These are phyloP conservation scores for Phytophthora pluvialis DNA, from an alignment of 352 stramenopile species.

Conservation along the genomic window DNA sequence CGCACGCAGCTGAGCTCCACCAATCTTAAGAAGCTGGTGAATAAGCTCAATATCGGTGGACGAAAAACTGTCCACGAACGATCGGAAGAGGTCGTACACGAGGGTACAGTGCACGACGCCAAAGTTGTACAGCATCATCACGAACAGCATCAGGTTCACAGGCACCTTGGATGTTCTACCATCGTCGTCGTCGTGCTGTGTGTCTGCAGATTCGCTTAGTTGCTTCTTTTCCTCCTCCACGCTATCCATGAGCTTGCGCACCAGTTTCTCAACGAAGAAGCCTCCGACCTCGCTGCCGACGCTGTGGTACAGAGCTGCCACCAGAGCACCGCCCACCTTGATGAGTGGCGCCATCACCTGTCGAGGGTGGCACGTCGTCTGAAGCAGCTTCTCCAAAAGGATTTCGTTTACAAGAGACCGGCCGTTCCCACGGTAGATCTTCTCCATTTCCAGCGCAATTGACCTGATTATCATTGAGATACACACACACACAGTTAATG, in stretches of 20 bases:
- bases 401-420: constrained; percentile 80
- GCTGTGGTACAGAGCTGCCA: constrained; percentile 79
- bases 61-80: constrained; percentile 79
- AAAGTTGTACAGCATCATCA: constrained; percentile 92
- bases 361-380: constrained; percentile 64
- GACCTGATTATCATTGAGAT: constrained; percentile 39
- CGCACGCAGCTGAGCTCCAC: constrained; percentile 80
- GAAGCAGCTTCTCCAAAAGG: constrained; percentile 72
- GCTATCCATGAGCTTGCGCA: constrained; percentile 60
- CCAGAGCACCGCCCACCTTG: constrained; percentile 70
- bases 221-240: constrained; percentile 46
- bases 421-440: constrained; percentile 74
- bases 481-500: constrained; percentile 10
- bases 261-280: constrained; percentile 84
- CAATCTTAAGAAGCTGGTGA: constrained; percentile 83
- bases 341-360: constrained; percentile 85
- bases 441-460: constrained; percentile 80
- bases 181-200: constrained; percentile 21
- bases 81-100: constrained; percentile 91
- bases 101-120: constrained; percentile 89
- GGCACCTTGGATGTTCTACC: constrained; percentile 63
- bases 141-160: constrained; percentile 86
- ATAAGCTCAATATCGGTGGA: constrained; percentile 88
- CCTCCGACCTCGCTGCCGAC: constrained; percentile 81
- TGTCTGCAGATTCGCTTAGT: constrained; percentile 20